phyloP scores from a whole-genome alignment of 805 yeast genomes.

The Candida golubevii region DNA sequence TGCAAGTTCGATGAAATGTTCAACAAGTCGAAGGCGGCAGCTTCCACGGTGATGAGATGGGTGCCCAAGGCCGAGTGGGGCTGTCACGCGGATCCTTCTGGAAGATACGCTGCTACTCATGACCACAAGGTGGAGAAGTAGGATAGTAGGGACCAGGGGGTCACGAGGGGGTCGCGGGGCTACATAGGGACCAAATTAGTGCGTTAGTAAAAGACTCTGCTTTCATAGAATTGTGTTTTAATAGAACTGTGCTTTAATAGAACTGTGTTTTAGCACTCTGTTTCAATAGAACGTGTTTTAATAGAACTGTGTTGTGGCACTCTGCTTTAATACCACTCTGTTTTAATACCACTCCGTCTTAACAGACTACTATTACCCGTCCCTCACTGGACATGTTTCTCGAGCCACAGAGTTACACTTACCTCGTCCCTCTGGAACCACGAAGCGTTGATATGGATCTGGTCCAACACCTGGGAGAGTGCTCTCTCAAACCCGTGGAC shows the following conservation, averaged over 20 bases:
- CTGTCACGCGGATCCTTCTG: constrained; percentile 97
- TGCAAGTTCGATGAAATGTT: constrained; percentile 90
- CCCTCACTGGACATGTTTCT: constrained; percentile 6
- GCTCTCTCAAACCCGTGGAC: constrained; percentile 53
- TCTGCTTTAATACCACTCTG: no score
- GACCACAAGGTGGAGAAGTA: constrained; percentile 44
- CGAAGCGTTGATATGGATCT: constrained; percentile 42
- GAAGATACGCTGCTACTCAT: constrained; percentile 92
- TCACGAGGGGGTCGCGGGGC: no score
- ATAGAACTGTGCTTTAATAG: no score
- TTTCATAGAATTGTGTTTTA: not conserved
- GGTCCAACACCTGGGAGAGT: constrained; percentile 52
- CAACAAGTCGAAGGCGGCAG: constrained; percentile 82
- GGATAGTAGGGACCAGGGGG: no score
- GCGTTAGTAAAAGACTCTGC: no score
- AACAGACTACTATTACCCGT: not conserved
- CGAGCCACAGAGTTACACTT: constrained; percentile 44
- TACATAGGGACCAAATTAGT: no score
- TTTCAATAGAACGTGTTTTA: no score
- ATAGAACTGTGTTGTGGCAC: no score
- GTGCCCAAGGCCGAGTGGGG: constrained; percentile 99
- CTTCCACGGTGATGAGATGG: constrained; percentile 98
- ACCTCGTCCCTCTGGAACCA: constrained; percentile 48
- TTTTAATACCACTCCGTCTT: no score
- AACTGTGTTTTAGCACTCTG: no score